Conservation (phyloP, 169 alveolate species). For the Eimeria acervulina region DNA sequence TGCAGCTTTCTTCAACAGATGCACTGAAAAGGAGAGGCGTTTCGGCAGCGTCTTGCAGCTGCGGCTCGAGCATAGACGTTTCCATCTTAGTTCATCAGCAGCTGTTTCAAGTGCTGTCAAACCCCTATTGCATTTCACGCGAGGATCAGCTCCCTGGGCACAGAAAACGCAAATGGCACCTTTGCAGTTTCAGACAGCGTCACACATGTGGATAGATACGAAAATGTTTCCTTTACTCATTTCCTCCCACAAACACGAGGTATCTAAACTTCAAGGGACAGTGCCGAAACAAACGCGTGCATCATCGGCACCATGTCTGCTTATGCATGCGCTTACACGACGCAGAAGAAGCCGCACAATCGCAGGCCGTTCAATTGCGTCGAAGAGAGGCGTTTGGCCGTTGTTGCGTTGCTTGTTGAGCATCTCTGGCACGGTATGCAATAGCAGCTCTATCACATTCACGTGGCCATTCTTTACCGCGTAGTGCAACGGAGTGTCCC, state of each 20-base stretch:
- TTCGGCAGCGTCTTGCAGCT: constrained; percentile 4
- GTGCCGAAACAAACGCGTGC: neutral
- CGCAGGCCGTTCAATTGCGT: constrained; percentile 33
- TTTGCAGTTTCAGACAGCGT: neutral
- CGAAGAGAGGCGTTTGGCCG: constrained; percentile 65
- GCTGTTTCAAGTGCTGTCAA: constrained; percentile 52
- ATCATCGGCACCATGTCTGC: neutral
- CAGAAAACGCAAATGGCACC: neutral
- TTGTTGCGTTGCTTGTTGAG: constrained; percentile 11
- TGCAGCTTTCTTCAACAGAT: constrained; percentile 55
- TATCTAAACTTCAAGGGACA: neutral
- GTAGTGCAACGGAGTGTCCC: constrained; percentile 70
- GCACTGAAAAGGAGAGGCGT: constrained; percentile 11
- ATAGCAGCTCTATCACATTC: constrained; percentile 24
- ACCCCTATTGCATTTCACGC: constrained; percentile 16
- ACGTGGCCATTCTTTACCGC: constrained; percentile 73
- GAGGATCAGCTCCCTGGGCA: constrained; percentile 33
- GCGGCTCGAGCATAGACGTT: constrained; percentile 58
- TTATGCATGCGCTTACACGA: neutral
- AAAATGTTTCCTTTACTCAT: too few species aligned
- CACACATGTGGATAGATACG: neutral
- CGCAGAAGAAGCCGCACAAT: constrained; percentile 36
- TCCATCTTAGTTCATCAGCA: constrained; percentile 47
- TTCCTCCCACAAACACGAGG: neutral
- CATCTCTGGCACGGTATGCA: constrained; percentile 19